Conservation (phyloP, 257 asterid genomes). For the Lycium barbarum region DNA sequence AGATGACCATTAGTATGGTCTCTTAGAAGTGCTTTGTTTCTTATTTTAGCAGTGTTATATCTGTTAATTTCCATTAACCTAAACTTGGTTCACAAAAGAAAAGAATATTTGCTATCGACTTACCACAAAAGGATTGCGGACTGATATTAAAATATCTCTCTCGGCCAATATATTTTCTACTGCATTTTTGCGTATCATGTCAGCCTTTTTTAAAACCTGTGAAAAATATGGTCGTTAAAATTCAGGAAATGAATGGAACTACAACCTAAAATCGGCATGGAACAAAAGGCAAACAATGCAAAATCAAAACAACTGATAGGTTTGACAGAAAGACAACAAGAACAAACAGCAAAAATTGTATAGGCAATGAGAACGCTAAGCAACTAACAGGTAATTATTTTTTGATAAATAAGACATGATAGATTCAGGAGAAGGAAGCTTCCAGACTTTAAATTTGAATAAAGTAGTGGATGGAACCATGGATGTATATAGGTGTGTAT, state of each 20-base stretch:
- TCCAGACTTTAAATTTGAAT: not conserved
- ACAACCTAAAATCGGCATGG: not conserved
- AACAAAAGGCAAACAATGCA: not conserved
- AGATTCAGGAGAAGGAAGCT: not conserved
- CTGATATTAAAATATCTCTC: slow-evolving; percentile 92
- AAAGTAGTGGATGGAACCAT: slow-evolving; percentile 3
- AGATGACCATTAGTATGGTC: slow-evolving; percentile 58
- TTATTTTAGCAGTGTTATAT: not conserved
- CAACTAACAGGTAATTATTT: not conserved
- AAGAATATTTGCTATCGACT: slow-evolving; percentile 41
- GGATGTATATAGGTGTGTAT: not conserved
- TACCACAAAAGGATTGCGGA: slow-evolving; percentile 99
- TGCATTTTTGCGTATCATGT: slow-evolving; percentile 95
- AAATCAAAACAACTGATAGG: not conserved
- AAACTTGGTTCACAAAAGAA: not conserved
- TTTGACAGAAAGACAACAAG: not conserved
- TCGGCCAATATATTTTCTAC: slow-evolving; percentile 97
- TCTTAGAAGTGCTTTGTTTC: slow-evolving; percentile 33
- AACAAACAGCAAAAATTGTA: not conserved
- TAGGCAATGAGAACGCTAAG: not conserved
- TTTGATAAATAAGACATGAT: not conserved
- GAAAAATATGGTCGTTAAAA: slow-evolving; percentile 29
- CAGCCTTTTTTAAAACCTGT: slow-evolving; percentile 95
- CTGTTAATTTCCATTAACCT: not conserved
- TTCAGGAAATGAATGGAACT: slow-evolving; percentile 7